Base-by-base conservation (phyloP, 768 basidiomycete genomes). In the Terana coerulea region DNA sequence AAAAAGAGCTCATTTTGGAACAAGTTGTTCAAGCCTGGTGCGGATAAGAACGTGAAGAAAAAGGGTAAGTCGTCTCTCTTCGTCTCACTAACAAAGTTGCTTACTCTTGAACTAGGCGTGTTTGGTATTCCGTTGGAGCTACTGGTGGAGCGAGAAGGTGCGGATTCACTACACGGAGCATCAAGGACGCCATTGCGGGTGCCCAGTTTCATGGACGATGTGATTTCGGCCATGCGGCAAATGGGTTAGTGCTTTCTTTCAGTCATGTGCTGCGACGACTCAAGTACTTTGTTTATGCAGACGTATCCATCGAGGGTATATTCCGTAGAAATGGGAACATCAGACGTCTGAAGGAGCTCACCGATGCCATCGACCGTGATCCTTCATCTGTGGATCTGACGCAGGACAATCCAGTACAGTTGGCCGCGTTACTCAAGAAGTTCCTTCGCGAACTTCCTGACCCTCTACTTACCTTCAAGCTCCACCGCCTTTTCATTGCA, bases 261-360 rank as follows among this genome's bases (percentile, higher is more conserved):
- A 19, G 17, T 42, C 33, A 21, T 26, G n/a, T 34, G 30, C 36
- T 29, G 24, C 12, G 31, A 17, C 25, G n/a, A 21, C 14, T 2
- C n/a, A n/a, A n/a, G 8, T n/a, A 17, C 22, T 8, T 34, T 33
- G 19, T 28, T 19, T 33, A 26, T 42, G 8, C 42, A 98, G 97
- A 99, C 72, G 94, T 99, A 91, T 98, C 97, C 8, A 79, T 99
- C 34, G 97, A 98, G 70, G 97, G 97, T 52, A 95, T 99, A 58
- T 99, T 99, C 78, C 82, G 97, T 49, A 94, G 95, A 73, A 97
- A 95, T 62, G 97, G 97, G 47, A 98, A 98, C 66, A 98, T 98
- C 63, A 81, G 93, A 47, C 83, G 93, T 53, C 75, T 98, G 55
- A 91, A 91, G 64, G 91, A 95, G 60, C 76, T 97, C 30, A 86